phyloP scores from a whole-genome alignment of 2,329 filamentous ascomycete genomes.

The Cladobotryum protrusum region DNA sequence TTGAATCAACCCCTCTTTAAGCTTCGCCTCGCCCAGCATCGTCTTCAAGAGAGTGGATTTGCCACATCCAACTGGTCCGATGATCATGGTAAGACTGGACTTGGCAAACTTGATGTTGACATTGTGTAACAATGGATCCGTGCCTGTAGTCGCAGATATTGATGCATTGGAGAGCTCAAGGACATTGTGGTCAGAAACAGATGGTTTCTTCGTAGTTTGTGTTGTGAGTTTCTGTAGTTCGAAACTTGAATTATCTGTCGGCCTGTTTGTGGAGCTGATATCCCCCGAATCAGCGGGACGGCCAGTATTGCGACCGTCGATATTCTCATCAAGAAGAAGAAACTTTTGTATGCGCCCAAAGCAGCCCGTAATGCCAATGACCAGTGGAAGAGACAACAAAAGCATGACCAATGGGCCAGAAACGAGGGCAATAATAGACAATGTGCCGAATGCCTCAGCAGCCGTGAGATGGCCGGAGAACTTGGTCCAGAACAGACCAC shows the following conservation, averaged over 20 bases:
- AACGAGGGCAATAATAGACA: conserved; percentile 13
- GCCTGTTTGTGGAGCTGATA: no score
- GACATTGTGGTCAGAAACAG: no score
- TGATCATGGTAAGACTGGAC: no score
- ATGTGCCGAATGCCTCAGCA: conserved; percentile 10
- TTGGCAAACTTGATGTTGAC: no score
- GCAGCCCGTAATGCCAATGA: conserved; percentile 8
- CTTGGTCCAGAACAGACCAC: conserved; percentile 13
- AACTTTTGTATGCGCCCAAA: conserved; percentile 13
- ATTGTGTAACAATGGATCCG: no score
- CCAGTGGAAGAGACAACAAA: conserved; percentile 4
- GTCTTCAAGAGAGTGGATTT: conserved; percentile 11
- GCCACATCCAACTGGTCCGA: background rate
- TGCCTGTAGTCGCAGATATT: no score
- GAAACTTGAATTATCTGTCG: no score
- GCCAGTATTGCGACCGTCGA: conserved; percentile 14
- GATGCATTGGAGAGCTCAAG: no score
- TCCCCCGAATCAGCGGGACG: no score
- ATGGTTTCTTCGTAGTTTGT: no score
- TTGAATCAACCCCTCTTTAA: conserved; percentile 10
- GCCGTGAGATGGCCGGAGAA: conserved; percentile 2
- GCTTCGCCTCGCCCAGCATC: conserved; percentile 11
- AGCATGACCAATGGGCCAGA: conserved; percentile 8
- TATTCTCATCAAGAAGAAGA: conserved; percentile 8
- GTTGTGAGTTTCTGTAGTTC: no score